Base-by-base conservation (phyloP, 306 rosid genomes). In the Bauhinia variegata region DNA sequence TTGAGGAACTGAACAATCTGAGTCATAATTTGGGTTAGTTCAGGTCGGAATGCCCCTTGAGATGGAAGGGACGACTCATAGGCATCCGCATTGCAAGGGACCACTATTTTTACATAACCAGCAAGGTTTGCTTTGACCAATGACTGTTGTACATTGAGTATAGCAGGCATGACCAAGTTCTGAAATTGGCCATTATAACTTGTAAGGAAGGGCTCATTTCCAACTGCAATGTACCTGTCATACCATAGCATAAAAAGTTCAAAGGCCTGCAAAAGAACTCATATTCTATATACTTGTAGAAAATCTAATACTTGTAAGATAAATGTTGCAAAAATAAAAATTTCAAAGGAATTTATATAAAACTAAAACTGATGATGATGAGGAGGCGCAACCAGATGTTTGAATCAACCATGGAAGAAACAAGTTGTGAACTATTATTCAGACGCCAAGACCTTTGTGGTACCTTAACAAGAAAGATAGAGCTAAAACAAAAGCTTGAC, bases 21-120 rank as follows among this genome's bases (percentile, higher is more conserved):
- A 38, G 96, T 84, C 58, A 93, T 86, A 11, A 86, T 77, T 79
- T 84, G 88, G 16, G 84, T 77, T 67, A 93, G 67, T 59, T 93
- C 98, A 14, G 96, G 78, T 2, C 96, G 90, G 77, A 93, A 93
- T 15, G 85, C 83, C 36, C 98, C 98, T 82, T 93, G 96, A 50
- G 98, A 93, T 74, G 97, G 98, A 70, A 86, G 84, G 2, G 89
- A 30, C n/a, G 98, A 81, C 83, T 89, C 87, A 14, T 93, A 93
- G 18, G 89, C 92, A 80, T 93, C 98, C 18, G 97, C 98, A 73
- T 93, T 93, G 85, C 97, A 93, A 13, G 98, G 98, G 57, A 93
- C 97, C 50, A 93, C 97, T 50, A 93, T 63, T 83, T 93, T 93
- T 63, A 93, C 76, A 72, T 86, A 86, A 80, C 85, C 79, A 54